phyloP scores from a whole-genome alignment of 169 alveolate genomes.

The Cryptosporidium muris region DNA sequence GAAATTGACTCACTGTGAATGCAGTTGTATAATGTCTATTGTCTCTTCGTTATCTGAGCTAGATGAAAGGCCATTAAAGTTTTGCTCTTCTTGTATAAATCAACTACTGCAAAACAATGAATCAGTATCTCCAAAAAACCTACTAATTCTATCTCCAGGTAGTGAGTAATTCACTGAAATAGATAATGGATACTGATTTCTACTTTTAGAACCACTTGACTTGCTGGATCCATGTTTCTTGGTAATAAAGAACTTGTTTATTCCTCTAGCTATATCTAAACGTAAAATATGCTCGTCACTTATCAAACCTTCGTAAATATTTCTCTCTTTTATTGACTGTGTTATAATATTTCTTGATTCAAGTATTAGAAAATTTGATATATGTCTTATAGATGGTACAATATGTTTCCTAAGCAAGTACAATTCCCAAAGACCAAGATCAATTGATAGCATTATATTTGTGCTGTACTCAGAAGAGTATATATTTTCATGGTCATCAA shows the following conservation, averaged over 20 bases:
- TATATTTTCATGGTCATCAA: neutral
- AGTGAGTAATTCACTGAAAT: too few species aligned
- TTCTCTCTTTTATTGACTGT: too few species aligned
- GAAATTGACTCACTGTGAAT: slow-evolving; percentile 26
- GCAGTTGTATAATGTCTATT: slow-evolving; percentile 37
- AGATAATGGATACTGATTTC: too few species aligned
- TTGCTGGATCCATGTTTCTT: too few species aligned
- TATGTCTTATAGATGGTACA: slow-evolving; percentile 27
- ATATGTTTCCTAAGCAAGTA: slow-evolving; percentile 28
- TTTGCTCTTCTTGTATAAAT: slow-evolving; percentile 23
- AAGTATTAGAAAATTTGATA: slow-evolving; percentile 45
- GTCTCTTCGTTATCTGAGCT: slow-evolving; percentile 33
- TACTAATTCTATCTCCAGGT: too few species aligned
- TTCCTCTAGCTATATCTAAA: too few species aligned
- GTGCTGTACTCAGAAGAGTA: neutral
- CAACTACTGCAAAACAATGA: too few species aligned
- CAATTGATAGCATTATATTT: slow-evolving; percentile 19
- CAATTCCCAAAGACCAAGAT: slow-evolving; percentile 66
- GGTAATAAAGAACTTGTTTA: too few species aligned
- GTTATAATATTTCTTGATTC: slow-evolving; percentile 32
- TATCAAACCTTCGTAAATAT: too few species aligned
- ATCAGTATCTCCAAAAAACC: too few species aligned
- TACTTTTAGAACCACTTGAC: too few species aligned
- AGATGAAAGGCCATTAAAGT: slow-evolving; percentile 37
- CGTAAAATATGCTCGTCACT: too few species aligned